phyloP scores from a whole-genome alignment of 202 grass and related monocot genomes.

The Elaeis oleifera region DNA sequence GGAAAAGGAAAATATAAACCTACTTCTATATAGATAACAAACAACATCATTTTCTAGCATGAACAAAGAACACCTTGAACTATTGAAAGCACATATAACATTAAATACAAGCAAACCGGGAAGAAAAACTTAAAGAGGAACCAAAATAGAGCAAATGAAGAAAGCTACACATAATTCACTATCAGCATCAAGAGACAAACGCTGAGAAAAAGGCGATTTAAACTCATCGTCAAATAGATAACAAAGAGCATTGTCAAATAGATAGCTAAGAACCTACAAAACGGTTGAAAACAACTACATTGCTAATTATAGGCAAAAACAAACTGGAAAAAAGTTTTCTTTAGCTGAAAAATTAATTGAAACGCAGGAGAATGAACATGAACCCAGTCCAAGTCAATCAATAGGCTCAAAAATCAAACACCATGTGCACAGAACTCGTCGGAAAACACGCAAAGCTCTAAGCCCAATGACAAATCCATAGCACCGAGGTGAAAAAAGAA shows the following conservation, averaged over 20 bases:
- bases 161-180: background rate
- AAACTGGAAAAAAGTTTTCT: background rate
- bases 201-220: no score
- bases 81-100: background rate
- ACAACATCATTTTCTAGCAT: no score
- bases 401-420: background rate
- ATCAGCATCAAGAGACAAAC: no score
- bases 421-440: background rate
- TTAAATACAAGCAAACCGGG: background rate
- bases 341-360: no score
- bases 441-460: no score
- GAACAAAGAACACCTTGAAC: constrained; percentile 15
- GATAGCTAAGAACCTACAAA: no score
- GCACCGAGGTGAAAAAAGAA: background rate
- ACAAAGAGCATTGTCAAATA: no score
- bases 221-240: no score
- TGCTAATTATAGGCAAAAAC: background rate
- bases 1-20: no score
- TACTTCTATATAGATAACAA: no score
- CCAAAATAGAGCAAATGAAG: background rate
- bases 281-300: no score
- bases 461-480: background rate
- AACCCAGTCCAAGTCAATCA: constrained; percentile 10
- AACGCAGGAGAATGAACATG: background rate
- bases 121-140: no score